Conservation (phyloP, 2,329 filamentous ascomycete species). For the Microthyrium microscopicum region DNA sequence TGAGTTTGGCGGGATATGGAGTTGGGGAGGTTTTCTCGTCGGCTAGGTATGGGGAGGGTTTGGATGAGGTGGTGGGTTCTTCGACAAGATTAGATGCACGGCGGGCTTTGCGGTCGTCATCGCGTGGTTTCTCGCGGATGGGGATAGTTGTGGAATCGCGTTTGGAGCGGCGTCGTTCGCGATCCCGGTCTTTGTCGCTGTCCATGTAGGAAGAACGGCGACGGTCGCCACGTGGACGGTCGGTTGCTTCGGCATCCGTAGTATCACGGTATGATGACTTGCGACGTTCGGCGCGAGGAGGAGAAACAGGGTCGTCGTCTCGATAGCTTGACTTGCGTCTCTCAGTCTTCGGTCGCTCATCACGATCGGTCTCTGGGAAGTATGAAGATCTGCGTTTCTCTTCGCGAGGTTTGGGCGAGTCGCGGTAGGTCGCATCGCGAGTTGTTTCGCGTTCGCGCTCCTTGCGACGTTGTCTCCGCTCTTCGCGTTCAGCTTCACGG, state of each 20-base stretch:
- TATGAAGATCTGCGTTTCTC: background rate
- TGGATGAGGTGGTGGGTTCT: background rate
- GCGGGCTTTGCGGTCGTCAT: constrained; percentile 1
- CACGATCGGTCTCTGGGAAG: background rate
- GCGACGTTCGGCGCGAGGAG: background rate
- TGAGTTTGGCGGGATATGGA: constrained; percentile 27
- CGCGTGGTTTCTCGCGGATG: background rate
- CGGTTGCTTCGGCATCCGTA: too few species aligned
- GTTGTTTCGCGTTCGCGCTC: constrained; percentile 13
- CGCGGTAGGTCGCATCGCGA: constrained; percentile 3
- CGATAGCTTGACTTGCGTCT: constrained; percentile 25
- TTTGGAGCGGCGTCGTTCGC: constrained; percentile 14
- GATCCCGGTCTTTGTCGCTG: constrained; percentile 20
- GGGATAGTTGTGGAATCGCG: background rate
- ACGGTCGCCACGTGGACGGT: constrained; percentile 18
- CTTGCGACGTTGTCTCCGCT: constrained; percentile 20
- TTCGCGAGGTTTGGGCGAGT: constrained; percentile 5
- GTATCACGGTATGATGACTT: constrained; percentile 2
- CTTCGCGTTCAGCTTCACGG: constrained; percentile 13
- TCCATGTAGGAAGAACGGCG: constrained; percentile 19
- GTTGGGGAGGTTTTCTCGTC: too few species aligned
- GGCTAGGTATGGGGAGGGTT: constrained; percentile 1
- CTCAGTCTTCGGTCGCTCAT: constrained; percentile 13
- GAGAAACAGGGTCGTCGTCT: constrained; percentile 6
- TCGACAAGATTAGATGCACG: constrained; percentile 6